Base-by-base conservation (phyloP, 805 yeast species). In the Myxozyma lipomycoides region DNA sequence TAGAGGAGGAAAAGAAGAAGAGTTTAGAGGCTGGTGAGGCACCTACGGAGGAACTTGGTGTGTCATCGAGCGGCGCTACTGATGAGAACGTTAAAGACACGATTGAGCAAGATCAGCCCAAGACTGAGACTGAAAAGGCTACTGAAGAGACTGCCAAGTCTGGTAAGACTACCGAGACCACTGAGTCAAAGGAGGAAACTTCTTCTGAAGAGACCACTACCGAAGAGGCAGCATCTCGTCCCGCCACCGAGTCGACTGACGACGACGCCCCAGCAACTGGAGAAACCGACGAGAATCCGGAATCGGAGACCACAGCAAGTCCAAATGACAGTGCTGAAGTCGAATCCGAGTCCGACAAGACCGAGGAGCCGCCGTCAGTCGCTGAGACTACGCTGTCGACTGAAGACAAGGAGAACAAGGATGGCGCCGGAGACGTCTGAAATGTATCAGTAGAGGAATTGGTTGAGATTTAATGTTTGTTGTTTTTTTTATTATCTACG, bases 11-110 rank as follows among this genome's bases (percentile, higher is more conserved):
- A 19, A 41, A 41, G 24, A 25, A 17, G 22, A 32, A 28, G 21
- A 41, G 45, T 18, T 6, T 17, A 15, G 15, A 41, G 17, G 45
- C 45, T 12, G 45, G 45, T 18, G 35, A 24, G 36, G 45, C 45
- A 4, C 45, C 45, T 7, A 10, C 17, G 6, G 30, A 40, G 32
- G 43, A 40, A 3, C 19, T 40, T 19, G 25, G 18, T 15, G 25
- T 17, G 19, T 40, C 40, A 2, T 12, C 36, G n/a, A 26, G 21
- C 5, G 32, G n/a, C 15, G 21, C 34, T n/a, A 17, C 43, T 40
- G 32, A 24, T 40, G 22, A 9, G 19, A 23, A 9, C 12, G 32
- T 28, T 28, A 12, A 7, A 9, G 32, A 28, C 12, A 9, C 32
- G 7, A 28, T 9, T 28, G 32, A 28, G 7, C 12, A 7, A 9